phyloP scores from a whole-genome alignment of 257 asterid species.

The Forsythia viridissima region DNA sequence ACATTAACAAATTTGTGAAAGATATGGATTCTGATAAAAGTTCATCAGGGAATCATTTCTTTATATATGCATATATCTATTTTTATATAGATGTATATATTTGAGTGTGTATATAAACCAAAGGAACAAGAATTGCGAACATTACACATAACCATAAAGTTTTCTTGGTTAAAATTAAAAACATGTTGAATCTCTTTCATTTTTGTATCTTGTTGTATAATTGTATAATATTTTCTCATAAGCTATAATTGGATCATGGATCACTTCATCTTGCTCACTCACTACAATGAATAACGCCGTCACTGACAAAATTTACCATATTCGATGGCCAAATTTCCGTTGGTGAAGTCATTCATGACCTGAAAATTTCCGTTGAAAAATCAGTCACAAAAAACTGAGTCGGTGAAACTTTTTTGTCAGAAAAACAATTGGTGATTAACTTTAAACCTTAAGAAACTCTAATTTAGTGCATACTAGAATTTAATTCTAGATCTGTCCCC shows the following conservation, averaged over 20 bases:
- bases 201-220: not conserved
- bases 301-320: not conserved
- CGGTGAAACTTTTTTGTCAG: not conserved
- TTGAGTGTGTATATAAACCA: no score
- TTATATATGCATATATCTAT: no score
- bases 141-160: not conserved
- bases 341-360: not conserved
- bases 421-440: not conserved
- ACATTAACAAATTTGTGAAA: no score
- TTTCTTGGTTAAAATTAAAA: not conserved
- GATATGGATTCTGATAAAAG: no score
- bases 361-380: not conserved
- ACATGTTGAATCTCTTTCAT: not conserved
- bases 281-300: not conserved
- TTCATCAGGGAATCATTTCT: no score
- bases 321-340: not conserved
- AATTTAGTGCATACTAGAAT: not conserved
- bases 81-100: no score
- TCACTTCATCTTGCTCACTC: not conserved
- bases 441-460: not conserved
- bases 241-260: not conserved
- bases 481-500: not conserved
- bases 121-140: not conserved
- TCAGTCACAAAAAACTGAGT: not conserved
- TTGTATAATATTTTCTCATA: not conserved